Conservation (phyloP, 179 eudicot species). For the Beta macrorhiza region DNA sequence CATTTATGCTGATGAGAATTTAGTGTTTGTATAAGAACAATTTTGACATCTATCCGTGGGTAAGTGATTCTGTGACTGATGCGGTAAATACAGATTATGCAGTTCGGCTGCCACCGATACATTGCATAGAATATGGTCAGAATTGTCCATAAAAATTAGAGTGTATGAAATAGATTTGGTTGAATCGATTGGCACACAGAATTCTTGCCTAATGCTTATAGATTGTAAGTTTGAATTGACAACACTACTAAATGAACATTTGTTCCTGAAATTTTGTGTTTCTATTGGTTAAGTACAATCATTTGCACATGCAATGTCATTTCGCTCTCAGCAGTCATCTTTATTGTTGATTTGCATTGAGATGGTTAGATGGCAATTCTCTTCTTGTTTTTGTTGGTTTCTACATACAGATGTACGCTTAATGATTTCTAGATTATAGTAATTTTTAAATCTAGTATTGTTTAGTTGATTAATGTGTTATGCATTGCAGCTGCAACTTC, state of each 20-base stretch:
- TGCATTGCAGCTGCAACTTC: conserved; percentile 80
- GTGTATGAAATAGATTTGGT: background rate
- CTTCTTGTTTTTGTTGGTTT: background rate
- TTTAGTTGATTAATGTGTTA: background rate
- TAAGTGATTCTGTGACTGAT: background rate
- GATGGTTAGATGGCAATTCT: background rate
- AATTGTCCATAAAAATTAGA: background rate
- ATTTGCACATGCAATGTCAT: background rate
- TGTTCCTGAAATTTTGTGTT: background rate
- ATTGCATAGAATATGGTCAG: background rate
- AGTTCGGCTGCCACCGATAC: background rate
- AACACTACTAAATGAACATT: background rate
- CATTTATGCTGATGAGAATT: background rate
- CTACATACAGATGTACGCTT: background rate
- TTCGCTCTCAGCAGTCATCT: conserved; percentile 4
- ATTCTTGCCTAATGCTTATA: background rate
- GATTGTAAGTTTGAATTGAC: background rate
- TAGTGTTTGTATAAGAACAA: background rate
- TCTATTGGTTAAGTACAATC: conserved; percentile 1
- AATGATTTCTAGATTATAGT: background rate
- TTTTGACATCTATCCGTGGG: background rate
- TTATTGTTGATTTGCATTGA: background rate
- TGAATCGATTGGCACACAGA: background rate
- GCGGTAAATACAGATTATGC: background rate
- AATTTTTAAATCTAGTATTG: background rate